Percentiles rank a stretch among this genome's conserved stretches.
These are phyloP conservation scores for Boletus sp. DNA, from an alignment of 768 basidiomycete genomes.

Conservation along the genomic window DNA sequence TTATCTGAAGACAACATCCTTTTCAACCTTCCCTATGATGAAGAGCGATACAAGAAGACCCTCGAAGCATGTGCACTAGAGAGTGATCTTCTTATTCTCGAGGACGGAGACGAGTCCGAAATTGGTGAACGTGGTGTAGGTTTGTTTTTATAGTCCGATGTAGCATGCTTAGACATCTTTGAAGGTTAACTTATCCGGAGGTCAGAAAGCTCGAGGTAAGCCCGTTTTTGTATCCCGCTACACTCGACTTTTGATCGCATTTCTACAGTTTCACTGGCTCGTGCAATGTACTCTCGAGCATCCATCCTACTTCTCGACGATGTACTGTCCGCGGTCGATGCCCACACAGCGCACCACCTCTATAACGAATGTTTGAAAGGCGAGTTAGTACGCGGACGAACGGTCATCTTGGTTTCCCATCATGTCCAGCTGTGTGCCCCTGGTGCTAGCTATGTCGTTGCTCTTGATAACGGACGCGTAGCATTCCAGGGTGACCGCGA, in stretches of 20 bases:
- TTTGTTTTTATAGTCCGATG: not conserved
- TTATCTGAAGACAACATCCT: slow-evolving; percentile 59
- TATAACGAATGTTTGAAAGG: slow-evolving; percentile 78
- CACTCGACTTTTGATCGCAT: not conserved
- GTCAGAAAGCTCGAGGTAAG: slow-evolving; percentile 65
- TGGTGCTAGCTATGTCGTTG: slow-evolving; percentile 77
- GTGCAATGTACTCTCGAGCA: slow-evolving; percentile 88
- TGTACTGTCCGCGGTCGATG: slow-evolving; percentile 74
- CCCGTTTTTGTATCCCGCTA: not conserved
- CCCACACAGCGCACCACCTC: slow-evolving; percentile 79
- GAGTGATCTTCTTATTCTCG: slow-evolving; percentile 74
- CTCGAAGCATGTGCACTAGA: slow-evolving; percentile 74
- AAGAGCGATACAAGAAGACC: slow-evolving; percentile 71
- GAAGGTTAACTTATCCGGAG: slow-evolving; percentile 41
- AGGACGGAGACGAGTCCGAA: slow-evolving; percentile 85
- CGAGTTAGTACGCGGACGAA: slow-evolving; percentile 72
- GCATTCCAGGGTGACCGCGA: slow-evolving; percentile 66
- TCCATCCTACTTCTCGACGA: slow-evolving; percentile 83
- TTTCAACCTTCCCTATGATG: slow-evolving; percentile 73
- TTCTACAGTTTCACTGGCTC: slow-evolving; percentile 60
- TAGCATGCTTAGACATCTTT: not conserved
- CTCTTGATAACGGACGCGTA: slow-evolving; percentile 68
- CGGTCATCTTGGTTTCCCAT: slow-evolving; percentile 88
- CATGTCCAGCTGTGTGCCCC: slow-evolving; percentile 86
- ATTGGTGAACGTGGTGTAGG: slow-evolving; percentile 81